Percentiles rank a stretch among this genome's conserved stretches.
phyloP scores from a whole-genome alignment of 306 rosid species.

The Canavalia gladiata region DNA sequence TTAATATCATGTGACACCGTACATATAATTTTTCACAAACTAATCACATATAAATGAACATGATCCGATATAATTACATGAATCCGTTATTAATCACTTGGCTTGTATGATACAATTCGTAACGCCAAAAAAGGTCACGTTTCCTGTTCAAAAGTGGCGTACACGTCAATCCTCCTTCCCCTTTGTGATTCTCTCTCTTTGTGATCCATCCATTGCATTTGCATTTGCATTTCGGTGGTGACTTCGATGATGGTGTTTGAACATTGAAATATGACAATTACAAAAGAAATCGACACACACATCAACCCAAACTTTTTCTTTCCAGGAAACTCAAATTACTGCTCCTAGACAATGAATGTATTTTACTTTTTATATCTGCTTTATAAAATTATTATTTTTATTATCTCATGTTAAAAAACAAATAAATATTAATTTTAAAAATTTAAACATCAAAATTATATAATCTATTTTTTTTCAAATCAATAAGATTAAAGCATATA shows the following conservation, averaged over 20 bases:
- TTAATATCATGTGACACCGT: not conserved
- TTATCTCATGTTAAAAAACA: no score
- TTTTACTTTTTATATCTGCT: no score
- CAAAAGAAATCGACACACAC: conserved; percentile 39
- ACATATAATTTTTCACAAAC: no score
- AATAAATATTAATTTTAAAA: no score
- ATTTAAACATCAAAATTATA: no score
- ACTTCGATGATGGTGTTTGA: conserved; percentile 50
- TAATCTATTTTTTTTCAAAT: no score
- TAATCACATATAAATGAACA: not conserved
- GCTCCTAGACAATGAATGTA: no score
- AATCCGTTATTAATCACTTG: not conserved
- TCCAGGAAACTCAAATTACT: no score
- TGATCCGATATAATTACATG: not conserved
- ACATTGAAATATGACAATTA: conserved; percentile 35
- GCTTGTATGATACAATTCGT: not conserved
- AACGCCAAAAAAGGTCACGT: conserved; percentile 37
- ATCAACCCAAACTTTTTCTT: no score
- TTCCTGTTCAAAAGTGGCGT: conserved; percentile 48
- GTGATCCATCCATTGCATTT: conserved; percentile 1
- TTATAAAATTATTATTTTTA: no score
- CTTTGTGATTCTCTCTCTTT: not conserved
- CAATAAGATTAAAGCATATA: no score
- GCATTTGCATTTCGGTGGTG: conserved; percentile 37
- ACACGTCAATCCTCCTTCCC: conserved; percentile 44